phyloP scores from a whole-genome alignment of 345 rosid genomes.

The Ceriops decandra region DNA sequence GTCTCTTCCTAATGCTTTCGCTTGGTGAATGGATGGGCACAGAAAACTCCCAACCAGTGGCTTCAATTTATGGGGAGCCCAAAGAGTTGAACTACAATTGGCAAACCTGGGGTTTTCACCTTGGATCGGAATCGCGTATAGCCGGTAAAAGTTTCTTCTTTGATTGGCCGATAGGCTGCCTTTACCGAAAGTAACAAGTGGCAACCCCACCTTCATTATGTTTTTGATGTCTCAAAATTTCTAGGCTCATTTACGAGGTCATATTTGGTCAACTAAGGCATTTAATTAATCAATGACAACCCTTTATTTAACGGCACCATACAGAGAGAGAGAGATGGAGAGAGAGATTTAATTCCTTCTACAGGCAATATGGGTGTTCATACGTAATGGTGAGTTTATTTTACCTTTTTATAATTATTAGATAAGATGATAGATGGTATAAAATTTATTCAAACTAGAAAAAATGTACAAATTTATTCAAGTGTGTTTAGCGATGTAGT shows the following conservation, averaged over 20 bases:
- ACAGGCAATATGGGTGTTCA: too few relatives aligned
- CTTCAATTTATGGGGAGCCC: conserved; percentile 7
- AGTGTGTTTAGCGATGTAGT: too few relatives aligned
- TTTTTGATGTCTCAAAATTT: not conserved
- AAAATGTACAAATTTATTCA: too few relatives aligned
- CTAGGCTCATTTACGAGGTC: conserved; percentile 9
- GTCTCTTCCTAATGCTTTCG: not conserved
- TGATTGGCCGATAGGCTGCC: not conserved
- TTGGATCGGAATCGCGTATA: conserved; percentile 12
- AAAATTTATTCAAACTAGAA: too few relatives aligned
- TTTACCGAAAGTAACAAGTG: conserved; percentile 7
- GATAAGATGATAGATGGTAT: too few relatives aligned
- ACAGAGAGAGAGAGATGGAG: not conserved
- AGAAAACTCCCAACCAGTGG: not conserved
- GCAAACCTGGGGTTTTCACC: conserved; percentile 11
- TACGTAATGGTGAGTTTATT: too few relatives aligned
- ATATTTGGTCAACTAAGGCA: not conserved
- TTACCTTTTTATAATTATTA: too few relatives aligned
- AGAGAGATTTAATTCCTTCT: not conserved
- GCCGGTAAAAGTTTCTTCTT: conserved; percentile 6
- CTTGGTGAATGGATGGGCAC: conserved; percentile 9
- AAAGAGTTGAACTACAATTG: not conserved
- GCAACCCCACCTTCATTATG: not conserved
- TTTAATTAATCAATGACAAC: not conserved
- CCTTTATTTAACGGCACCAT: not conserved